A percentile compares a stretch with the other conserved stretches of the same genome.
phyloP scores from a whole-genome alignment of 2,329 filamentous ascomycete genomes.

The Gaeumannomyces sp. region DNA sequence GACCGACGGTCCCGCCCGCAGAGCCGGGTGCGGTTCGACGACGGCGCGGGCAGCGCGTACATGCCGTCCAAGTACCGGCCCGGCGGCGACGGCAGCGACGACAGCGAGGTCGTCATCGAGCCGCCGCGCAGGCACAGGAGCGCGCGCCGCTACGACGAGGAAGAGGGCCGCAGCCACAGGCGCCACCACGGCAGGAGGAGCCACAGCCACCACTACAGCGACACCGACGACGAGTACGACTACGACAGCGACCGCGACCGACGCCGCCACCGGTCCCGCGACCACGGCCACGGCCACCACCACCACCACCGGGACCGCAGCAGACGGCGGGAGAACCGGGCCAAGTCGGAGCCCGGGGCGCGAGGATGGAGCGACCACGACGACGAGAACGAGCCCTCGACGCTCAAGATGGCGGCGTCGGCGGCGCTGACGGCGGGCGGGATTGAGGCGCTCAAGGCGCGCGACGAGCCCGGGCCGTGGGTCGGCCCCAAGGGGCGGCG shows the following conservation, averaged over 20 bases:
- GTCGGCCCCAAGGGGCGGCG: conserved; percentile 20
- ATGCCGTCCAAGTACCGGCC: conserved; percentile 6
- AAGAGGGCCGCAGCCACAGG: not conserved
- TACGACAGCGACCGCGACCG: not conserved
- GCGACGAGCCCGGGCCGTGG: conserved; percentile 18
- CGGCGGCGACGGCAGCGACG: not conserved
- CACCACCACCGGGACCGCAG: conserved; percentile 6
- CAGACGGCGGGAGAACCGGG: not conserved
- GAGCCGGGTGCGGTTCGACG: conserved; percentile 2
- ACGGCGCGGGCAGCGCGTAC: not conserved
- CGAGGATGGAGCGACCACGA: conserved; percentile 8
- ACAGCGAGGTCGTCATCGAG: not conserved
- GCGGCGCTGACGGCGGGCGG: conserved; percentile 21
- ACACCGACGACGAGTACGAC: conserved; percentile 1
- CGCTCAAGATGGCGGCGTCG: conserved; percentile 17
- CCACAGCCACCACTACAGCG: not conserved
- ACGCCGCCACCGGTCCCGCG: conserved; percentile 3
- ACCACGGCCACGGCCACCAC: conserved; percentile 4
- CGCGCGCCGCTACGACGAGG: not conserved
- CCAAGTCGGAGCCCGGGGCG: conserved; percentile 14
- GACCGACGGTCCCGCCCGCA: not conserved
- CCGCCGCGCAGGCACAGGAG: not conserved
- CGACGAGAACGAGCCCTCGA: conserved; percentile 13
- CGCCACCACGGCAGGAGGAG: not conserved
- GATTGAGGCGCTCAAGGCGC: conserved; percentile 18